Evolutionary conservation across 257 asterid genomes (phyloP), one percentile per base, ranked within the genome.

Genomic region (Parsonsia alboflavescens): DNA sequence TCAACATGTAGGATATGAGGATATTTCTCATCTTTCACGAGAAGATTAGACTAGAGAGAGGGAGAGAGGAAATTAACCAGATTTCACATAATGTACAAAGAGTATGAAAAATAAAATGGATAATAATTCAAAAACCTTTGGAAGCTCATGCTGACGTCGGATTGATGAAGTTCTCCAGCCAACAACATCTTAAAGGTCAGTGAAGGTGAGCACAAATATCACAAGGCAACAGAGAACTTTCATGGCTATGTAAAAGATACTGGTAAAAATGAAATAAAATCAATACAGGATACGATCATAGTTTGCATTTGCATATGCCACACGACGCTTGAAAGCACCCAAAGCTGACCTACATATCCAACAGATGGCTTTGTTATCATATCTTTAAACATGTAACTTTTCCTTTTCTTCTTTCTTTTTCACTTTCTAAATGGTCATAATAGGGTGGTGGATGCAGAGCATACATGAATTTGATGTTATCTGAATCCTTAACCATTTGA

Each of bases 81-180:
- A 75, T 9, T 44, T 66, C 62, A 49, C 45, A 50, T 58, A 73
- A 65, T 56, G 36, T 73, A 39, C 10, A 53, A 8, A 42, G 56
- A 54, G 30, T 36, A 46, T 45, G 49, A 61, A 22, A 77, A 75
- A 13, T 44, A 63, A 46, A 58, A 48, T 67, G 73, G 52, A 22
- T n/a, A 74, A 63, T 2, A 11, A 73, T 39, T 65, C 26, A 79
- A n/a, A 21, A 30, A 90, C 97, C 94, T 84, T 84, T 72, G 97
- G 98, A 73, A 93, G 95, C 77, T 93, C 98, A 70, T 86, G 68
- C 68, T 78, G 96, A 68, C 96, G 97, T 72, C 98, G 94, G 68
- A 93, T 93, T 68, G 98, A 93, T 49, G 98, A 91, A 46, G 98
- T 93, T 82, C 98, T 86, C 98, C 98, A 93, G 77, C 98, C 98